Conservation (phyloP, 371 early-diverging fungal species). For the Zopfochytrium polystomum region DNA sequence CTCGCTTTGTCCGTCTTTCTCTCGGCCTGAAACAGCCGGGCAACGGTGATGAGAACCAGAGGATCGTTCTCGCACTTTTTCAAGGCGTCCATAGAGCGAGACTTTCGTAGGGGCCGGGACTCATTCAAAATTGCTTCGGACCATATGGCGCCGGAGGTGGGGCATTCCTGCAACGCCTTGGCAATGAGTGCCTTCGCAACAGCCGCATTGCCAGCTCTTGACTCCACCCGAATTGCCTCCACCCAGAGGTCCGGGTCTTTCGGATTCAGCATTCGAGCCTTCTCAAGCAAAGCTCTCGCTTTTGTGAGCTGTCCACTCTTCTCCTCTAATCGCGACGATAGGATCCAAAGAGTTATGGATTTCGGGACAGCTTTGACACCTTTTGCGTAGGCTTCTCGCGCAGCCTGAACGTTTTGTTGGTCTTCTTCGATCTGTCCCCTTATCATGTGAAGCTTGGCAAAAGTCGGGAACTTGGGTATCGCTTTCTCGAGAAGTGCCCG, state of each 20-base stretch:
- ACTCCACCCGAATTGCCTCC: conserved; percentile 82
- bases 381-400: conserved; percentile 70
- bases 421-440: conserved; percentile 74
- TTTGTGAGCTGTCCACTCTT: conserved; percentile 68
- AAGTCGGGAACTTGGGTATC: conserved; percentile 65
- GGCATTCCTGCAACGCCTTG: conserved; percentile 90
- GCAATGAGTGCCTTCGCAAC: conserved; percentile 79
- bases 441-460: conserved; percentile 92
- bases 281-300: conserved; percentile 83
- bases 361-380: conserved; percentile 80
- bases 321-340: conserved; percentile 76
- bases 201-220: conserved; percentile 62
- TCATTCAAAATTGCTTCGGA: conserved; percentile 84
- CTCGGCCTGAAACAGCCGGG: conserved; percentile 89
- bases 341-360: conserved; percentile 70
- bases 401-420: conserved; percentile 57
- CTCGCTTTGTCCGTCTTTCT: conserved; percentile 91
- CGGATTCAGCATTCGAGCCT: conserved; percentile 80
- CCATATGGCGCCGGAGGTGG: conserved; percentile 83
- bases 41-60: conserved; percentile 79
- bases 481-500: conserved; percentile 69
- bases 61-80: conserved; percentile 86
- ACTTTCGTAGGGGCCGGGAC: conserved; percentile 82
- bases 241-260: conserved; percentile 80
- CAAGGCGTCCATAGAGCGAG: conserved; percentile 84